These are phyloP conservation scores for Suillus alpinus DNA, from an alignment of 768 basidiomycete species.

Conservation along the genomic window DNA sequence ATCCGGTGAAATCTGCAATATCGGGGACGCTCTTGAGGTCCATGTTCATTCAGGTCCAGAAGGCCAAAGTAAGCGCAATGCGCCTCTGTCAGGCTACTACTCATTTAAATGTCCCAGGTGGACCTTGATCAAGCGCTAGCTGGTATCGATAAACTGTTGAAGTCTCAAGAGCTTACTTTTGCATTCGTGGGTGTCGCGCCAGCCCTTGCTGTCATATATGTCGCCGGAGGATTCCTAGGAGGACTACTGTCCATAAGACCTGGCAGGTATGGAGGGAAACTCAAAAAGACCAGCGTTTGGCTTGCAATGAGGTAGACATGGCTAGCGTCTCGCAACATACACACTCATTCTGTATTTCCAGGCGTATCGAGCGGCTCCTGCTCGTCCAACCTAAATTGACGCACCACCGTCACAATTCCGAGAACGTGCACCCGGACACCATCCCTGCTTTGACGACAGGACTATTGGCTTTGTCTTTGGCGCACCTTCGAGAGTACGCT, in stretches of 20 bases:
- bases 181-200: conserved; percentile 97
- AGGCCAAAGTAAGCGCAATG: conserved; percentile 68
- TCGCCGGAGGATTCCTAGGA: conserved; percentile 51
- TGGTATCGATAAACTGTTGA: conserved; percentile 91
- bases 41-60: conserved; percentile 90
- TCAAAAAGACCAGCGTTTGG: conserved; percentile 58
- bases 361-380: conserved; percentile 69
- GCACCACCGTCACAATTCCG: conserved; percentile 13
- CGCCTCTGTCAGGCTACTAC: background rate
- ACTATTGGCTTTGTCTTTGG: conserved; percentile 67
- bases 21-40: conserved; percentile 80
- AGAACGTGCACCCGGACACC: conserved; percentile 14
- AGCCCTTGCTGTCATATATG: conserved; percentile 76
- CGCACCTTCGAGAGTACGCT: conserved; percentile 64
- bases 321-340: background rate
- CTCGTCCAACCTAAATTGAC: conserved; percentile 42
- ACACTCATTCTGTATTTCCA: conserved; percentile 21
- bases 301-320: conserved; percentile 60
- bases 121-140: conserved; percentile 88
- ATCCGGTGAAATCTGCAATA: conserved; percentile 78
- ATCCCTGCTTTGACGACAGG: conserved; percentile 64
- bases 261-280: conserved; percentile 57
- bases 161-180: conserved; percentile 93
- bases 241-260: conserved; percentile 49
- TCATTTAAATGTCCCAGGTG: conserved; percentile 47